Evolutionary conservation across 2,329 filamentous ascomycete species (phyloP).

Genomic region (Neoascochyta sp.): DNA sequence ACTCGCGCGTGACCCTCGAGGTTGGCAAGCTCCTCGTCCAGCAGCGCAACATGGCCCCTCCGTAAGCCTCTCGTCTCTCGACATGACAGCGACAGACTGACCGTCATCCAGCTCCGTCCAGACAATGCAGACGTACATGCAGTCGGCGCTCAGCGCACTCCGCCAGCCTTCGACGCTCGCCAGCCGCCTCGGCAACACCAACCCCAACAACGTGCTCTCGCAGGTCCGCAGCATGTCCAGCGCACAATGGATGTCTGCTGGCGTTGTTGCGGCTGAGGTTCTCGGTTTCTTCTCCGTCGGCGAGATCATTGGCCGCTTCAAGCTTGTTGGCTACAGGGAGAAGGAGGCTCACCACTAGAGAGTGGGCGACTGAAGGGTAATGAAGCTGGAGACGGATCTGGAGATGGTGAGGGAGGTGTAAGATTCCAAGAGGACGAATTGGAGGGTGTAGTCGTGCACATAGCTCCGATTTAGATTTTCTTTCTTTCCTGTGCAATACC

Average conservation of each 20-base stretch:
- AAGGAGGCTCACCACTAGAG: constrained; percentile 27
- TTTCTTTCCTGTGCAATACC: constrained; percentile 32
- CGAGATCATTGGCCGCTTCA: constrained; percentile 93
- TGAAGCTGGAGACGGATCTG: constrained; percentile 1
- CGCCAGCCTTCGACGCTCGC: constrained; percentile 64
- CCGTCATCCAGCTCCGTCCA: constrained; percentile 60
- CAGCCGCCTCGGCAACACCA: constrained; percentile 43
- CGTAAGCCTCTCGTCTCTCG: constrained; percentile 60
- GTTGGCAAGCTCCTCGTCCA: constrained; percentile 82
- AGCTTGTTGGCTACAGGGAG: constrained; percentile 79
- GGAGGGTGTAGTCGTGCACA: constrained; percentile 30
- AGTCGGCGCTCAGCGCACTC: constrained; percentile 66
- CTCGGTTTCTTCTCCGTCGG: constrained; percentile 97
- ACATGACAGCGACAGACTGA: constrained; percentile 11
- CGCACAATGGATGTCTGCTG: constrained; percentile 67
- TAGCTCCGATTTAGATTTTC: constrained; percentile 39
- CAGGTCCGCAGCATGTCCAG: constrained; percentile 66
- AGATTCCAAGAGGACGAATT: constrained; percentile 16
- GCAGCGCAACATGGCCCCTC: constrained; percentile 86
- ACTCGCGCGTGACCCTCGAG: constrained; percentile 84
- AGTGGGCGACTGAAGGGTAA: constrained; percentile 1
- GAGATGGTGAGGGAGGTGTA: constrained; percentile 13
- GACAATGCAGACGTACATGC: constrained; percentile 84
- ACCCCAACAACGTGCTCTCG: constrained; percentile 54
- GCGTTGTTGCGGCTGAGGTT: constrained; percentile 78